Conservation (phyloP, 768 basidiomycete genomes). For the Lentinus tigrinus region DNA sequence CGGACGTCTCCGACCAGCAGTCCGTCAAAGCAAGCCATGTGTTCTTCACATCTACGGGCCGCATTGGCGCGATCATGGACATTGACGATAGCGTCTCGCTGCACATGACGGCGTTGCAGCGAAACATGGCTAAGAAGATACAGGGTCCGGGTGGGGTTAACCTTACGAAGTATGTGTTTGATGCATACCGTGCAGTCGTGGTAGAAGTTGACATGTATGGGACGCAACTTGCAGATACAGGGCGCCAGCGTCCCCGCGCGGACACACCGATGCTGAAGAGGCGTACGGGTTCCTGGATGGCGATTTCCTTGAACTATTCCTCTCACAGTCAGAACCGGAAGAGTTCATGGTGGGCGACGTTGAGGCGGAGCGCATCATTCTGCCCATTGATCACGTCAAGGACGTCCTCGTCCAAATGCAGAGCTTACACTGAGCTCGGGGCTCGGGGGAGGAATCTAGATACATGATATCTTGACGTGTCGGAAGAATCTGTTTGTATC, state of each 20-base stretch:
- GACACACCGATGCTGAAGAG: slow-evolving; percentile 56
- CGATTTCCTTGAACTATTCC: slow-evolving; percentile 74
- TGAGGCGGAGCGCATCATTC: slow-evolving; percentile 55
- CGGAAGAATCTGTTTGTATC: background rate
- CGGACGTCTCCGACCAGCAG: slow-evolving; percentile 41
- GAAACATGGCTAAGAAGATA: slow-evolving; percentile 64
- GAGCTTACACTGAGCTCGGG: slow-evolving; percentile 37
- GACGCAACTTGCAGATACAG: slow-evolving; percentile 56
- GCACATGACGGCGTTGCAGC: slow-evolving; percentile 67
- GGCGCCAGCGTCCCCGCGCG: slow-evolving; percentile 56
- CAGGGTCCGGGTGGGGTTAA: slow-evolving; percentile 52
- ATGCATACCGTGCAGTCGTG: background rate
- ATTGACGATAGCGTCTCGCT: slow-evolving; percentile 53
- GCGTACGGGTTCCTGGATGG: slow-evolving; percentile 84
- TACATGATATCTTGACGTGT: background rate
- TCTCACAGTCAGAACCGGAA: slow-evolving; percentile 42
- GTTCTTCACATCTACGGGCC: slow-evolving; percentile 77
- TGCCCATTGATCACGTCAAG: slow-evolving; percentile 41
- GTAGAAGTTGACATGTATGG: background rate
- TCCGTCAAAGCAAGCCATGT: slow-evolving; percentile 57
- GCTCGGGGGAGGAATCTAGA: background rate
- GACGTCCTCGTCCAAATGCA: slow-evolving; percentile 42
- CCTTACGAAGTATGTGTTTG: slow-evolving; percentile 55
- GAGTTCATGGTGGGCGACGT: slow-evolving; percentile 55
- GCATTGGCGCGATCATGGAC: slow-evolving; percentile 72